Evolutionary conservation across 176 grass and related monocot species (phyloP).

Genomic region (Hsuehochloa calcarea): DNA sequence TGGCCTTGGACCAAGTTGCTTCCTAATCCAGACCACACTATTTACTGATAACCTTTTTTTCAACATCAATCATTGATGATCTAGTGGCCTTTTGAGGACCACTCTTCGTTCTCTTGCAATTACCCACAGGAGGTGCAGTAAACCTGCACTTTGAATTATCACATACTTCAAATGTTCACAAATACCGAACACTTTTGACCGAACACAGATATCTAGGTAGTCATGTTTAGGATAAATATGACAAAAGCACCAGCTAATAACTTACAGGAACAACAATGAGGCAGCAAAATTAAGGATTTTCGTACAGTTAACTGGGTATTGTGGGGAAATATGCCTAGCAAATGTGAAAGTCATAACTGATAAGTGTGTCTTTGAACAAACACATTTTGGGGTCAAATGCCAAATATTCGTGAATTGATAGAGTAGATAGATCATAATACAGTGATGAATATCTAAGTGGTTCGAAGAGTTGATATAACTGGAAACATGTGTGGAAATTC

Average conservation of each 20-base stretch:
- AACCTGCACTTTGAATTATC: background rate
- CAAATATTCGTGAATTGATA: background rate
- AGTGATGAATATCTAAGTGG: background rate
- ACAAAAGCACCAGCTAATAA: background rate
- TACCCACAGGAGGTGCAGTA: background rate
- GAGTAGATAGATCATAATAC: background rate
- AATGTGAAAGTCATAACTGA: background rate
- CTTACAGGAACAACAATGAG: background rate
- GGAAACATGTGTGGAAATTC: background rate
- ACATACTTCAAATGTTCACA: background rate
- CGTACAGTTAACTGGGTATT: background rate
- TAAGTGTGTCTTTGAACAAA: background rate
- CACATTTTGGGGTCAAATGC: background rate
- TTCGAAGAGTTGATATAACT: background rate
- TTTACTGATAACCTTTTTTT: background rate
- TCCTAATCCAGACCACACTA: background rate
- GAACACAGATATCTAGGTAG: background rate
- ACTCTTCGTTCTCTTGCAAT: background rate
- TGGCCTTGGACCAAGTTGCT: background rate
- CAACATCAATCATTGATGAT: constrained; percentile 11
- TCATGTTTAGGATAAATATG: constrained; percentile 19
- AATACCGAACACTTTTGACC: background rate
- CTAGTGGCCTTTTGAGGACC: background rate
- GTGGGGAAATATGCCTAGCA: background rate
- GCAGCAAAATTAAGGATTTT: background rate